Conservation (phyloP, 139 green algal species). For the Eudorina sp. region DNA sequence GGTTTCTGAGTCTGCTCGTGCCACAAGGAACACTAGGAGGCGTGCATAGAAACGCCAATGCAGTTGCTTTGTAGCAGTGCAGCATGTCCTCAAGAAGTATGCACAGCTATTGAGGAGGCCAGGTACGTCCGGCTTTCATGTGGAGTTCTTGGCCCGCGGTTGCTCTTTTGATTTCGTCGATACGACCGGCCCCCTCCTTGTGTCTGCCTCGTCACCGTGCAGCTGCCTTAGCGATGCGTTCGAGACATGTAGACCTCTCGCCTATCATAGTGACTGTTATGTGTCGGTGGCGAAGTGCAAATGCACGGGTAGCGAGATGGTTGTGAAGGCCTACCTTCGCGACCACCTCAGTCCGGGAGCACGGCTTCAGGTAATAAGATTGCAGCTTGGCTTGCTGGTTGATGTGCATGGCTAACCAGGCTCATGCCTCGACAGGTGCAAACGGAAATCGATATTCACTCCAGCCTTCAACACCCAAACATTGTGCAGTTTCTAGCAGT, state of each 20-base stretch:
- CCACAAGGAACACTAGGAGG: not conserved
- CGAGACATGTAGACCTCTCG: slow-evolving; percentile 36
- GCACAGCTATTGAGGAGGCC: slow-evolving; percentile 18
- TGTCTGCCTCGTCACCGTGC: too few species aligned
- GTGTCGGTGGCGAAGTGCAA: slow-evolving; percentile 46
- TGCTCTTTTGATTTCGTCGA: slow-evolving; percentile 14
- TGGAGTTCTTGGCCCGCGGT: not conserved
- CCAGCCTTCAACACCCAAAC: slow-evolving; percentile 28
- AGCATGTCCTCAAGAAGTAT: slow-evolving; percentile 17
- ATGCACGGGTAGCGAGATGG: not conserved
- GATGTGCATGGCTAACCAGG: not conserved
- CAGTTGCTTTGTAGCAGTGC: slow-evolving; percentile 44
- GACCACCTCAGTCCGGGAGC: not conserved
- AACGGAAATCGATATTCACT: slow-evolving; percentile 50
- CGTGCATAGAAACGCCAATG: slow-evolving; percentile 1
- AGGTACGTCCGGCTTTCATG: not conserved
- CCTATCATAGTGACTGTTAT: slow-evolving; percentile 46
- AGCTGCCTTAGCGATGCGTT: slow-evolving; percentile 50
- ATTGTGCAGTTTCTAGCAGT: slow-evolving; percentile 47
- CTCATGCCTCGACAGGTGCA: slow-evolving; percentile 34
- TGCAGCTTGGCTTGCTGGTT: too few species aligned
- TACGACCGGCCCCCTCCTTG: too few species aligned
- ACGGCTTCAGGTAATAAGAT: slow-evolving; percentile 38
- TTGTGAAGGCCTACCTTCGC: slow-evolving; percentile 46
- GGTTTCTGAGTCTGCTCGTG: not conserved